Evolutionary conservation across 768 basidiomycete genomes (phyloP).

Genomic region (Arthromyces matolae): DNA sequence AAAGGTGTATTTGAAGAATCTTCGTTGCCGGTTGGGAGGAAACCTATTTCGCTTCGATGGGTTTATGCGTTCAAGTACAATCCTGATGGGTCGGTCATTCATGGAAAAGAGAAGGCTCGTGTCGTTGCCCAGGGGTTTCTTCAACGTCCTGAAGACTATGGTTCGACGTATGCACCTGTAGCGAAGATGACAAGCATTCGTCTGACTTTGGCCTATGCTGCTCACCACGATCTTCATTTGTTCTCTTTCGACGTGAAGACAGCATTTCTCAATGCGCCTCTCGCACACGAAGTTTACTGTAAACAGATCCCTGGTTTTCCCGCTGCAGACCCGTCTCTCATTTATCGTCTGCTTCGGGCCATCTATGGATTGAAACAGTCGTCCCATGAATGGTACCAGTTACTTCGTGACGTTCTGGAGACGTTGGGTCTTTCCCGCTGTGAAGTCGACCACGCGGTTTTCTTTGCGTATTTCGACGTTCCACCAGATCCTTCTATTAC

Average conservation of each 20-base stretch:
- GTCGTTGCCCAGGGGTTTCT: constrained; percentile 23
- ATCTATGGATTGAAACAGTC: background rate
- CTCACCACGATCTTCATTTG: constrained; percentile 18
- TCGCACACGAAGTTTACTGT: constrained; percentile 18
- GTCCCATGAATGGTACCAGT: background rate
- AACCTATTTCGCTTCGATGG: constrained; percentile 30
- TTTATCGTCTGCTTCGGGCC: constrained; percentile 13
- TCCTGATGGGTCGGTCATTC: constrained; percentile 27
- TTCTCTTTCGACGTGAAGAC: constrained; percentile 26
- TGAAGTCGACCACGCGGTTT: constrained; percentile 24
- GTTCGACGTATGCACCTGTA: constrained; percentile 31
- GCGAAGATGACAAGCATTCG: constrained; percentile 20
- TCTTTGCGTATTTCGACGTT: constrained; percentile 13
- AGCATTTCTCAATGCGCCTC: constrained; percentile 21
- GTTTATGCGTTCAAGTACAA: constrained; percentile 36
- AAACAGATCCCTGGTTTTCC: constrained; percentile 21
- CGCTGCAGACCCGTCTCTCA: constrained; percentile 1
- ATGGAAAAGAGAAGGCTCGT: constrained; percentile 25
- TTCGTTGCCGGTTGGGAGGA: constrained; percentile 21
- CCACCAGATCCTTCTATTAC: constrained; percentile 16
- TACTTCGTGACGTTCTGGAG: background rate
- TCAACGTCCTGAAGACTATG: constrained; percentile 32
- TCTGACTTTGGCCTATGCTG: constrained; percentile 22
- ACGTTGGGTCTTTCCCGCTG: background rate
- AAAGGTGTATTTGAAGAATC: constrained; percentile 26